Evolutionary conservation across 176 grass and related monocot genomes (phyloP), one percentile per base, ranked within the genome.

Genomic region (Tillandsia fasciculata): DNA sequence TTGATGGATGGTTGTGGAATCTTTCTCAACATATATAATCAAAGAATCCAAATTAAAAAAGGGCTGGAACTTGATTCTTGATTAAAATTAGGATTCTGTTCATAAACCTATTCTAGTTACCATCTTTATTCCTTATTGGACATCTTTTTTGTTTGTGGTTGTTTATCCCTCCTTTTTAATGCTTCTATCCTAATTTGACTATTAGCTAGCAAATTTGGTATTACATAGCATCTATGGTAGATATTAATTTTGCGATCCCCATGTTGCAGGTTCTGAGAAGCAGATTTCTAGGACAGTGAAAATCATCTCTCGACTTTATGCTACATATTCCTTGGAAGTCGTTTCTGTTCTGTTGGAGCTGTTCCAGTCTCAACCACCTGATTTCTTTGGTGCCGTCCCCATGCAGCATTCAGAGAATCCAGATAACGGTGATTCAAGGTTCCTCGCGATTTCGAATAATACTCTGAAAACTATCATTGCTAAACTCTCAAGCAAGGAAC

Each of bases 401-500:
- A 20, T 86, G 70, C 65, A 85, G 74, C 64, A 72, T 64, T 79
- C 79, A 68, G 73, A 67, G 57, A 72, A 59, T 76, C 81, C 65
- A 11, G 28, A 71, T 76, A 63, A 22, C 51, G 78, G 77, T 80
- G 67, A 67, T 33, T 71, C 70, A 51, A 53, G 53, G 64, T 64
- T 78, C 49, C 29, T 52, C 67, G 49, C 70, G 79, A 69, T 79
- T 65, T 87, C 80, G 48, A 72, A 65, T 63, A 76, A 73, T 64
- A 68, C 81, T 71, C 73, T 93, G 67, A 93, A 90, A 72, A 82
- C 15, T 65, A 68, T 93, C 28, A 59, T 93, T 70, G 56, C 49
- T 29, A 82, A 77, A 79, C 42, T 99, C 12, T 81, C 84, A 33
- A 77, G 76, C n/a, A 99, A 90, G 76, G 86, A 89, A 76, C 89